Evolutionary conservation across 2,329 filamentous ascomycete species (phyloP).

Genomic region (Alternaria ventricosa): DNA sequence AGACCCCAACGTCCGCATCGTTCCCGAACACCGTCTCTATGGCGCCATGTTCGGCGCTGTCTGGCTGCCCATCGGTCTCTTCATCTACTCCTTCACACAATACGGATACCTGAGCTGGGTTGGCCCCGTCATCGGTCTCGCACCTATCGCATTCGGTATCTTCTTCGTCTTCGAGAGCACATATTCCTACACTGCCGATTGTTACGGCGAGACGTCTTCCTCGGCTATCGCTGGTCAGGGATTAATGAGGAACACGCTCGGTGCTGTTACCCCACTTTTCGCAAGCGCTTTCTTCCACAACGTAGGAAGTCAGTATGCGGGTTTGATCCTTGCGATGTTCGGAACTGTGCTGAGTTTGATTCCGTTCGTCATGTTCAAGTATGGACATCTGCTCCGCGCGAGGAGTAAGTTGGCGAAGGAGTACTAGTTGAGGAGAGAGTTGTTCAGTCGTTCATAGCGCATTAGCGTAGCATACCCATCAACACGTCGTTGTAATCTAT

Average conservation of each 20-base stretch:
- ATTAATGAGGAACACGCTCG: conserved; percentile 61
- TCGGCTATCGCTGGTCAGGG: conserved; percentile 59
- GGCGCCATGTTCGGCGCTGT: conserved; percentile 42
- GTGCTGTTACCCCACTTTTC: conserved; percentile 60
- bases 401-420: conserved; percentile 50
- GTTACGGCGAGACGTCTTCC: conserved; percentile 57
- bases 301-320: conserved; percentile 60
- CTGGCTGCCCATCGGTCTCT: conserved; percentile 41
- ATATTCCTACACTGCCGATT: conserved; percentile 61
- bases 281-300: conserved; percentile 62
- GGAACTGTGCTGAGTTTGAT: conserved; percentile 53
- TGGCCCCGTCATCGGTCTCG: conserved; percentile 57
- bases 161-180: conserved; percentile 58
- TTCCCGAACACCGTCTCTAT: conserved; percentile 44
- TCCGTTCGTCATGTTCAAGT: conserved; percentile 55
- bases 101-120: conserved; percentile 59
- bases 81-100: conserved; percentile 62
- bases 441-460: background rate
- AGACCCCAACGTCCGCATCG: conserved; percentile 46
- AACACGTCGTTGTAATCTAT: no score
- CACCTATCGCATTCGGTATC: conserved; percentile 60
- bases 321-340: conserved; percentile 56
- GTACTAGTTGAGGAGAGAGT: conserved; percentile 16
- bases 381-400: conserved; percentile 48
- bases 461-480: background rate